Base-by-base conservation (phyloP, 805 yeast genomes). In the Saccharomycopsis olivae region DNA sequence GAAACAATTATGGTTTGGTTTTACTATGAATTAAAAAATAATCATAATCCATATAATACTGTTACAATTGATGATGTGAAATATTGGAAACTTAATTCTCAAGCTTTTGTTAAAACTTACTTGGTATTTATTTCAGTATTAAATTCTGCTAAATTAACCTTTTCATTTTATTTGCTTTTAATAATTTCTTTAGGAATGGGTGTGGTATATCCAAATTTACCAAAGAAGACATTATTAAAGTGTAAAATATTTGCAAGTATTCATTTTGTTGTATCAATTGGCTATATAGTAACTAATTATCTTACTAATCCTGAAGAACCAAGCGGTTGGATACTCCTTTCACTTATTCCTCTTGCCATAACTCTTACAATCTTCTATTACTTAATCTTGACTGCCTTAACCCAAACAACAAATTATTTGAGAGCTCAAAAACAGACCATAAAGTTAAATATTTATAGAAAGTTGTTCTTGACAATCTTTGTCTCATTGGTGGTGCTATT, bases 181-280 rank as follows among this genome's bases (percentile, higher is more conserved):
- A 79, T 86, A 51, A 89, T 92, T 41, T 71, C 94, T 11, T 66
- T 88, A 49, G 99, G 99, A 30, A 92, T 88, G 60, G 96, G 97
- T 47, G 87, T 92, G 35, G 97, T 92, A 36, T 76, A 74, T 54
- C 87, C 95, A 34, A 80, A 87, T 47, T 69, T 92, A 45, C 83
- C 87, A 35, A 73, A 74, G 57, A 73, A 74, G 40, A 53, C 69
- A 21, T 85, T 92, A 95, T 65, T 77, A 52, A 75, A 68, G 57
- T 75, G 85, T 56, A 70, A 77, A 52, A 57, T 75, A 11, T 66
- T 78, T 38, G 73, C 83, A 1, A 69, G 56, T 4, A 59, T 70
- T 13, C 81, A 77, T 45, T 78, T 76, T 42, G 62, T 69, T 16
- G 65, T 71, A 35, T 68, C 77, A 17, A 61, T 69, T 16, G 66